These are phyloP conservation scores for Apophysomyces trapeziformis DNA, from an alignment of 371 early-diverging fungal genomes.

Conservation along the genomic window DNA sequence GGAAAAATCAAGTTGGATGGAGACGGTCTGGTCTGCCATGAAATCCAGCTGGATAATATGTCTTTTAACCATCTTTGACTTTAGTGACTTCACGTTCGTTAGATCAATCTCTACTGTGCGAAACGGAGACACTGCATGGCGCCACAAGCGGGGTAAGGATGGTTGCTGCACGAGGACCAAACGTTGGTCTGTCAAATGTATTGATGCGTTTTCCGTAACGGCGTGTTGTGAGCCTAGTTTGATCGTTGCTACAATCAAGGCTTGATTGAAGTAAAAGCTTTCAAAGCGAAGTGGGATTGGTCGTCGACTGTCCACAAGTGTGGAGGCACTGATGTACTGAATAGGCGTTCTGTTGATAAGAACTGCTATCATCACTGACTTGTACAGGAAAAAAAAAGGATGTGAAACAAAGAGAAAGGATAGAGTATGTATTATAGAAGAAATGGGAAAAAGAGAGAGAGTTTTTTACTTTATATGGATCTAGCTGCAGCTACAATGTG, in stretches of 20 bases:
- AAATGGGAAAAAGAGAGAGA: slow-evolving; percentile 7
- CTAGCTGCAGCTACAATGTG: slow-evolving; percentile 2
- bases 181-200: slow-evolving; percentile 18
- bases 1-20: slow-evolving; percentile 14
- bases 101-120: slow-evolving; percentile 18
- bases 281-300: slow-evolving; percentile 16
- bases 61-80: slow-evolving; percentile 6
- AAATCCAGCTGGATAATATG: slow-evolving; percentile 3
- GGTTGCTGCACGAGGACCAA: slow-evolving; percentile 16
- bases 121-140: background rate
- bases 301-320: background rate
- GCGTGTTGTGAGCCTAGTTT: slow-evolving; percentile 3
- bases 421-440: background rate
- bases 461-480: background rate
- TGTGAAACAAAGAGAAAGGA: background rate
- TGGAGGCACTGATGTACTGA: background rate
- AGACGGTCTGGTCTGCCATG: background rate
- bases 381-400: background rate
- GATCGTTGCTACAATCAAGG: background rate
- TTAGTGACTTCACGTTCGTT: slow-evolving; percentile 15
- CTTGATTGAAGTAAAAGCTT: slow-evolving; percentile 24
- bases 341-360: background rate
- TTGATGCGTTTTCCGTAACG: slow-evolving; percentile 13
- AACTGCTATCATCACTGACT: background rate
- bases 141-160: background rate